Evolutionary conservation across 2,329 filamentous ascomycete species (phyloP).

Genomic region (Leptographium radiaticola): DNA sequence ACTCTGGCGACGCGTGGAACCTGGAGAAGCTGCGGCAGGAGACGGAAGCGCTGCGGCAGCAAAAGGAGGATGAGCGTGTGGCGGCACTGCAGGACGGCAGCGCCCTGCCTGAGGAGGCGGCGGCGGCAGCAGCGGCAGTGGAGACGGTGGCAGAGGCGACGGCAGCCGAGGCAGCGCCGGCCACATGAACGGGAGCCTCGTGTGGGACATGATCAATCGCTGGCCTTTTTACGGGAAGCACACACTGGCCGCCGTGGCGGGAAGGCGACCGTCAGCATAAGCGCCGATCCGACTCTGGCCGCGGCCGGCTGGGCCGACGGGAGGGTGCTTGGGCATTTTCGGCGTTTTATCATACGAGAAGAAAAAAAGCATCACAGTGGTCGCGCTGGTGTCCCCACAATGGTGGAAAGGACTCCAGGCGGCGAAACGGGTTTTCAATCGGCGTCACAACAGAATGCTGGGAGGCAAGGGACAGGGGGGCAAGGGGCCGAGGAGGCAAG

Average conservation of each 20-base stretch:
- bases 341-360: neutral
- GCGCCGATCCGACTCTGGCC: neutral
- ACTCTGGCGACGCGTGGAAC: slow-evolving; percentile 51
- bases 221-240: neutral
- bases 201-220: neutral
- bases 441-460: neutral
- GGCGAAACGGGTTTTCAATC: neutral
- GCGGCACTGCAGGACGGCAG: slow-evolving; percentile 12
- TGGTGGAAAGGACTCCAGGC: neutral
- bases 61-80: slow-evolving; percentile 65
- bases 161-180: slow-evolving; percentile 12
- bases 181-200: slow-evolving; percentile 12
- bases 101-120: too few species aligned
- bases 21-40: slow-evolving; percentile 70
- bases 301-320: neutral
- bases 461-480: neutral
- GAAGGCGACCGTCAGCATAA: neutral
- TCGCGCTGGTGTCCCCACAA: neutral
- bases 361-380: neutral
- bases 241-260: neutral
- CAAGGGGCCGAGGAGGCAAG: too few species aligned
- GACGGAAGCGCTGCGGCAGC: slow-evolving; percentile 62
- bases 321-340: neutral
- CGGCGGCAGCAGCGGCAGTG: neutral
- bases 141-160: slow-evolving; percentile 1